A percentile compares a stretch with the other conserved stretches of the same genome.
These are phyloP conservation scores for Pulveroboletus sp. DNA, from an alignment of 768 basidiomycete genomes.

Conservation along the genomic window DNA sequence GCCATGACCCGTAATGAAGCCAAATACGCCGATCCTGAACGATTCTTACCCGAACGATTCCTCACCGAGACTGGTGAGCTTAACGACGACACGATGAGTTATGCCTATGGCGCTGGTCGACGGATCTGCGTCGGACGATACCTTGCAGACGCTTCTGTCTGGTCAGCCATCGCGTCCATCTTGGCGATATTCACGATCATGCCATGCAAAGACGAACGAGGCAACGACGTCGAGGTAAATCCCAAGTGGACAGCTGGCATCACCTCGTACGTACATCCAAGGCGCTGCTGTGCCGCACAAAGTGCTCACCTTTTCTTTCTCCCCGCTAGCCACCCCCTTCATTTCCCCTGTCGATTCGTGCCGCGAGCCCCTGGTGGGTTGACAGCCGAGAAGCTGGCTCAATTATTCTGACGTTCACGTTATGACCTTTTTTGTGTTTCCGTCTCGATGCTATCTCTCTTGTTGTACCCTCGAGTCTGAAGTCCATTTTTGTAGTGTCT, in stretches of 20 bases:
- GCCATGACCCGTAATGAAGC: constrained; percentile 33
- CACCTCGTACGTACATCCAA: constrained; percentile 22
- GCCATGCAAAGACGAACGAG: constrained; percentile 26
- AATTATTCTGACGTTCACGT: constrained; percentile 15
- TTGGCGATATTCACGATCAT: constrained; percentile 35
- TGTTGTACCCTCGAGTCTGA: background rate
- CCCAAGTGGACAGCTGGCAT: constrained; percentile 24
- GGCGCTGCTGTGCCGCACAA: background rate
- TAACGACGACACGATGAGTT: constrained; percentile 29
- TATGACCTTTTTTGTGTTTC: background rate
- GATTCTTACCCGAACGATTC: constrained; percentile 37
- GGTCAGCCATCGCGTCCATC: constrained; percentile 32
- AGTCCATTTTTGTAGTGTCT: too few species aligned
- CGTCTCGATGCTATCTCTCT: background rate
- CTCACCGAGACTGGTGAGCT: constrained; percentile 19
- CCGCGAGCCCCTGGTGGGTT: constrained; percentile 22
- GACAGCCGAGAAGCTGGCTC: constrained; percentile 13
- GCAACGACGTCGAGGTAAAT: constrained; percentile 19
- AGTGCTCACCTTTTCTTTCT: background rate
- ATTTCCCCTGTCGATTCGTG: constrained; percentile 24
- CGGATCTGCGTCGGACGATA: constrained; percentile 39
- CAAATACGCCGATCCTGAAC: constrained; percentile 32
- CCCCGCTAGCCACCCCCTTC: constrained; percentile 18
- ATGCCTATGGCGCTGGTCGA: constrained; percentile 37
- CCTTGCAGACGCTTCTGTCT: constrained; percentile 40